Percentiles rank a stretch among this genome's conserved stretches.
phyloP scores from a whole-genome alignment of 2,329 filamentous ascomycete genomes.

The Fusarium sp. region DNA sequence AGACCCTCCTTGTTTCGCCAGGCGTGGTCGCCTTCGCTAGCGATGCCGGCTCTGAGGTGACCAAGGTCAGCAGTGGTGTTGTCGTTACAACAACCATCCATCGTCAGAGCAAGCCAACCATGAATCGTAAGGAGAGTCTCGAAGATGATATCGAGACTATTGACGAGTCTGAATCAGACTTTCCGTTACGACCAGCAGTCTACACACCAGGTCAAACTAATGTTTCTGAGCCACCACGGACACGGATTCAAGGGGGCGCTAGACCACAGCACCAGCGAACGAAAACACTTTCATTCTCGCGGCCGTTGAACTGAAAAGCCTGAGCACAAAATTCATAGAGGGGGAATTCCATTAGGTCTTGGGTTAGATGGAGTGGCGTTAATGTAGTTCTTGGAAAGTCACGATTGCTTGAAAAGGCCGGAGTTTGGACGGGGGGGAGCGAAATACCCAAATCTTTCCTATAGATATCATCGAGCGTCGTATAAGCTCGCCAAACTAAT shows the following conservation, averaged over 20 bases:
- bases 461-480: background rate
- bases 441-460: slow-evolving; percentile 19
- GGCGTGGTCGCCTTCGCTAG: slow-evolving; percentile 36
- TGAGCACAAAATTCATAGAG: background rate
- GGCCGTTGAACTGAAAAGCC: background rate
- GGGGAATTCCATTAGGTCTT: background rate
- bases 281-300: slow-evolving; percentile 21
- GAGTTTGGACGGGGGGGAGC: background rate
- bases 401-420: background rate
- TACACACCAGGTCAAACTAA: slow-evolving; percentile 27
- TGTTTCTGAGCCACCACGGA: slow-evolving; percentile 34
- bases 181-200: slow-evolving; percentile 20
- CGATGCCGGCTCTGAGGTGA: slow-evolving; percentile 34
- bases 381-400: background rate
- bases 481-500: background rate
- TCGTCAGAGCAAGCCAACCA: slow-evolving; percentile 48
- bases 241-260: slow-evolving; percentile 42
- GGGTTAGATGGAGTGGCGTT: slow-evolving; percentile 1
- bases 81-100: slow-evolving; percentile 54
- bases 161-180: slow-evolving; percentile 10
- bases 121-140: slow-evolving; percentile 1
- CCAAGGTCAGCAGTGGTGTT: slow-evolving; percentile 43
- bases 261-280: slow-evolving; percentile 10
- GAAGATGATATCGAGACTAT: slow-evolving; percentile 29
- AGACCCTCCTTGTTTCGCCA: slow-evolving; percentile 43